These are phyloP conservation scores for Malassezia nana DNA, from an alignment of 1,284 basidiomycete species.

Conservation along the genomic window DNA sequence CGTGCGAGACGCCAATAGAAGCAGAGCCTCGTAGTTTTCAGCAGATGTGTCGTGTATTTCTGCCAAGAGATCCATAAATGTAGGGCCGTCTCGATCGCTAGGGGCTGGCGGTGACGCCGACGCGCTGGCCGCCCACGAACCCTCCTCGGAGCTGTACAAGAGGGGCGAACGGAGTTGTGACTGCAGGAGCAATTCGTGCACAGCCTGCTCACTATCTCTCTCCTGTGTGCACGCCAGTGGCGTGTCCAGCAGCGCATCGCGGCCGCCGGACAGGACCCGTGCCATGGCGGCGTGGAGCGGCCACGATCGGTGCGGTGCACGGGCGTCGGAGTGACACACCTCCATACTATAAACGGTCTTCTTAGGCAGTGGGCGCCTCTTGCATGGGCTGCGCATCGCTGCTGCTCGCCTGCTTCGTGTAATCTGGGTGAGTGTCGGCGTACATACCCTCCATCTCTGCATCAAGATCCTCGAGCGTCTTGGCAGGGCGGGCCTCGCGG, in stretches of 20 bases:
- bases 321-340: not conserved
- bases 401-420: conserved; percentile 29
- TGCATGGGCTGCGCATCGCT: conserved; percentile 14
- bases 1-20: conserved; percentile 1
- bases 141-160: not conserved
- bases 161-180: not conserved
- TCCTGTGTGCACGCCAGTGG: not conserved
- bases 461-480: conserved; percentile 55
- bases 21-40: not conserved
- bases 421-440: conserved; percentile 13
- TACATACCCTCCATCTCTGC: conserved; percentile 55
- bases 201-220: not conserved
- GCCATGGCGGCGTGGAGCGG: not conserved
- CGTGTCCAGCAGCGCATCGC: not conserved
- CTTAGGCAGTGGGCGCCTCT: conserved; percentile 11
- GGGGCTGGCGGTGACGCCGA: not conserved
- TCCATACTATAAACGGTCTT: not conserved
- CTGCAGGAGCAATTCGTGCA: not conserved
- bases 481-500: conserved; percentile 51
- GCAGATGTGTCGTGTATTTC: not conserved
- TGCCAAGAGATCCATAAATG: not conserved
- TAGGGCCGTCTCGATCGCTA: not conserved
- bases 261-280: not conserved
- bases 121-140: not conserved
- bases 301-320: not conserved